Conservation (phyloP, 345 rosid genomes). For the Trapa bicornis region DNA sequence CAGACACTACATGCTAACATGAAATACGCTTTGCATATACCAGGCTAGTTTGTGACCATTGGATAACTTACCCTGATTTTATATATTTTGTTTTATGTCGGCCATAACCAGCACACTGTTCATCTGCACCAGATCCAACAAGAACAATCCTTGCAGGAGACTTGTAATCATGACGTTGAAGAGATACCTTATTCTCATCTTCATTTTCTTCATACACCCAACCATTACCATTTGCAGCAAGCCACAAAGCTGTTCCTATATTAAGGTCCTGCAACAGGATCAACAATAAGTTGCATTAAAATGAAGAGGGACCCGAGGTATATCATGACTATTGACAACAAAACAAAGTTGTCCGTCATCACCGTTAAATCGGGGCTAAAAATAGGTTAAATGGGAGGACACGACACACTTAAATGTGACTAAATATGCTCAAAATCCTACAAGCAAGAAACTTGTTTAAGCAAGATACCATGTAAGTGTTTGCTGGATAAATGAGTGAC, state of each 20-base stretch:
- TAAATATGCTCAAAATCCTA: neutral
- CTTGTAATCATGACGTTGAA: constrained; percentile 29
- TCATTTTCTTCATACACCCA: constrained; percentile 38
- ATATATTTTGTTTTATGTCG: constrained; percentile 77
- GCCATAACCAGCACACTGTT: constrained; percentile 98
- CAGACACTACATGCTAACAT: neutral
- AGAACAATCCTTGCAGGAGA: constrained; percentile 65
- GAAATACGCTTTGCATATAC: neutral
- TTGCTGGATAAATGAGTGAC: constrained; percentile 80
- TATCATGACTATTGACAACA: neutral
- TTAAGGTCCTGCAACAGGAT: constrained; percentile 63
- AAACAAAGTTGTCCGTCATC: constrained; percentile 2
- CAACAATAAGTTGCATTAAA: neutral
- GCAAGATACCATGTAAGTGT: constrained; percentile 67
- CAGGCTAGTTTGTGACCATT: neutral
- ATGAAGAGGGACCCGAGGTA: neutral
- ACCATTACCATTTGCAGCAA: constrained; percentile 79
- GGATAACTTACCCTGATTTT: constrained; percentile 46
- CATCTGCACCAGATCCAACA: constrained; percentile 95
- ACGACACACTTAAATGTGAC: neutral
- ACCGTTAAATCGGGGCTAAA: neutral
- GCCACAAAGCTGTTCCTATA: constrained; percentile 90
- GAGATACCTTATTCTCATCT: constrained; percentile 14
- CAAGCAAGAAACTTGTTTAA: neutral
- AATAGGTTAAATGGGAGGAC: neutral